phyloP scores from a whole-genome alignment of 192 early-diverging fungal species.

The Helicostylum pulchrum region DNA sequence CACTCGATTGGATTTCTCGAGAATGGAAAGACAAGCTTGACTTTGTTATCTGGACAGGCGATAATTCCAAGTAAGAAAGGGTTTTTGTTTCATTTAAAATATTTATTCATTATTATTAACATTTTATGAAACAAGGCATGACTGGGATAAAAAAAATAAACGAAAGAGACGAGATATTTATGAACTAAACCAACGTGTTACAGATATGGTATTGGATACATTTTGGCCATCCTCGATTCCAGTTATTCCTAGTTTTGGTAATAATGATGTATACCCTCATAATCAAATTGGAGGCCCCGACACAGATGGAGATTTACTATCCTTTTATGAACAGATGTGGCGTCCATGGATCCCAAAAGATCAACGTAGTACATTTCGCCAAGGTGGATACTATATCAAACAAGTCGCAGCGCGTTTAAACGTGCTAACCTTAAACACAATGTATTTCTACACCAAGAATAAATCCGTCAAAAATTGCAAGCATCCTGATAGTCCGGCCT shows the following conservation, averaged over 20 bases:
- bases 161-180: slow-evolving; percentile 54
- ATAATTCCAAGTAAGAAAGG: slow-evolving; percentile 57
- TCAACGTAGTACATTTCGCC: slow-evolving; percentile 47
- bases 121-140: slow-evolving; percentile 44
- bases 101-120: not conserved
- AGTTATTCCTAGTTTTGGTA: slow-evolving; percentile 55
- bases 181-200: slow-evolving; percentile 44
- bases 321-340: slow-evolving; percentile 48
- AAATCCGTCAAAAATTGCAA: slow-evolving; percentile 22
- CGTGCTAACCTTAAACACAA: slow-evolving; percentile 47
- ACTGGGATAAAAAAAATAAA: slow-evolving; percentile 52
- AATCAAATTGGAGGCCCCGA: slow-evolving; percentile 39
- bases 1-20: slow-evolving; percentile 47
- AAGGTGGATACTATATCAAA: slow-evolving; percentile 56
- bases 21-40: slow-evolving; percentile 47
- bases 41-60: slow-evolving; percentile 74
- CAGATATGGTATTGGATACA: slow-evolving; percentile 34
- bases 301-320: slow-evolving; percentile 22
- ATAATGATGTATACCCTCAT: slow-evolving; percentile 70
- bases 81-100: not conserved
- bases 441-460: slow-evolving; percentile 35
- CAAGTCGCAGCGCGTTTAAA: slow-evolving; percentile 45
- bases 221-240: slow-evolving; percentile 42
- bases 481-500: slow-evolving; percentile 7
- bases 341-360: slow-evolving; percentile 47